Percentiles rank a stretch among this genome's conserved stretches.
Evolutionary conservation across 2,329 filamentous ascomycete genomes (phyloP).

Genomic region (Xylariomycetidae sp.): DNA sequence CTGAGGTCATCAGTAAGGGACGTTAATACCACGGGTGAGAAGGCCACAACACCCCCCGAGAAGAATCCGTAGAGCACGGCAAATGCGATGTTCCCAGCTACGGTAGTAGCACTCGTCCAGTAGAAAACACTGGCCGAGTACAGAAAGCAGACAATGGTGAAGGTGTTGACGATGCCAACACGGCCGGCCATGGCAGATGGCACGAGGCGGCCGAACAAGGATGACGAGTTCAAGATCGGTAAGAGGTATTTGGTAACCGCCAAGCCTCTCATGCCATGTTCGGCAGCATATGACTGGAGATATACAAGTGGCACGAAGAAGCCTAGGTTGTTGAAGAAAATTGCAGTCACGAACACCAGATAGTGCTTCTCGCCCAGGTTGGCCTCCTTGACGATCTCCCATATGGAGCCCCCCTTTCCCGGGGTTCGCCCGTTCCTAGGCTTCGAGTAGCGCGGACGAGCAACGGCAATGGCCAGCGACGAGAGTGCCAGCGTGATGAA

Average conservation of each 20-base stretch:
- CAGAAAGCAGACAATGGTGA: slow-evolving; percentile 29
- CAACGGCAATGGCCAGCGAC: slow-evolving; percentile 8
- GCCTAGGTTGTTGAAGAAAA: slow-evolving; percentile 13
- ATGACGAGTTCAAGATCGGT: slow-evolving; percentile 44
- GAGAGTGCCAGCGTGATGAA: slow-evolving; percentile 10
- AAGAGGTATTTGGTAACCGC: slow-evolving; percentile 38
- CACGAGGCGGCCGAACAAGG: slow-evolving; percentile 41
- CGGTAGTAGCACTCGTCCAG: slow-evolving; percentile 33
- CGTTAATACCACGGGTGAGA: slow-evolving; percentile 36
- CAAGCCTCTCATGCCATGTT: slow-evolving; percentile 6
- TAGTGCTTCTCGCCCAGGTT: slow-evolving; percentile 7
- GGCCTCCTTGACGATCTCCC: slow-evolving; percentile 7
- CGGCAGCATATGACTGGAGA: slow-evolving; percentile 8
- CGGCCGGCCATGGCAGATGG: slow-evolving; percentile 38
- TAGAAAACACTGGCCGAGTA: slow-evolving; percentile 30
- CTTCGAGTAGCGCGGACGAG: slow-evolving; percentile 9
- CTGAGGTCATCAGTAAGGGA: slow-evolving; percentile 34
- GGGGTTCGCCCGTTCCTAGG: neutral
- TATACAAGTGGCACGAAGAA: slow-evolving; percentile 13
- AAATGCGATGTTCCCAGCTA: slow-evolving; percentile 34
- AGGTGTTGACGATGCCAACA: slow-evolving; percentile 34
- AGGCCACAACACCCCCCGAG: slow-evolving; percentile 36
- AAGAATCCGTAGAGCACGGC: slow-evolving; percentile 41
- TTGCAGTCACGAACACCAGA: slow-evolving; percentile 9
- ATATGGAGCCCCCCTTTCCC: slow-evolving; percentile 6